A percentile compares a stretch with the other conserved stretches of the same genome.
Evolutionary conservation across 2,329 filamentous ascomycete species (phyloP).

Genomic region (Raffaelea ambrosiae): DNA sequence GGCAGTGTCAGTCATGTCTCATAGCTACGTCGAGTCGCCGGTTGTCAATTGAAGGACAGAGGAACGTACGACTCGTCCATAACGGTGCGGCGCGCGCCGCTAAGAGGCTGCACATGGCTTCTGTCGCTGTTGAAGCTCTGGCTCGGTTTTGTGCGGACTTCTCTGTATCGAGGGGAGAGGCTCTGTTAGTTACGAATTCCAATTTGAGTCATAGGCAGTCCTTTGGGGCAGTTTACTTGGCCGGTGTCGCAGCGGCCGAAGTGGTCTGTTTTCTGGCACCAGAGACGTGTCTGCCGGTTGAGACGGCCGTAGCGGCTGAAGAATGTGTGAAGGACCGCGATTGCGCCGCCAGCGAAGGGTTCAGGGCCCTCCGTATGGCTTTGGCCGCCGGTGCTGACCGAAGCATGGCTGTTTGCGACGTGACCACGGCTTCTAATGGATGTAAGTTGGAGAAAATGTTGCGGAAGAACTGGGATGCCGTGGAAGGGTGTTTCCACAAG

Average conservation of each 20-base stretch:
- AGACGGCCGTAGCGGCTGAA: neutral
- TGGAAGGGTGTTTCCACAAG: too few species aligned
- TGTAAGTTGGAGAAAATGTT: neutral
- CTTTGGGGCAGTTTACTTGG: neutral
- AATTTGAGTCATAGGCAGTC: neutral
- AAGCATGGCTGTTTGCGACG: constrained; percentile 3
- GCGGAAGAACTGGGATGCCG: neutral
- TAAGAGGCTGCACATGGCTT: constrained; percentile 62
- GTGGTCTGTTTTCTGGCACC: constrained; percentile 1
- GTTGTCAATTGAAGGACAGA: constrained; percentile 5
- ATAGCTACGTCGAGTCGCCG: neutral
- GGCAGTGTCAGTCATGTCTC: constrained; percentile 10
- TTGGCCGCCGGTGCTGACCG: neutral
- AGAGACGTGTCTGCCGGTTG: neutral
- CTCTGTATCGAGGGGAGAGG: constrained; percentile 25
- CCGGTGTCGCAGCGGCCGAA: neutral
- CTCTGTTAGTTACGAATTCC: constrained; percentile 13
- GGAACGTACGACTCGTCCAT: constrained; percentile 72
- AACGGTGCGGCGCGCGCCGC: constrained; percentile 49
- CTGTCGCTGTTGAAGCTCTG: constrained; percentile 50
- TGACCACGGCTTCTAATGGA: too few species aligned
- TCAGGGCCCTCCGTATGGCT: neutral
- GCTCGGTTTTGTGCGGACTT: constrained; percentile 51
- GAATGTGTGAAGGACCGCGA: neutral
- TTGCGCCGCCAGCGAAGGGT: neutral